Evolutionary conservation across 2,329 filamentous ascomycete species (phyloP).

Genomic region (Aspergillus versicolor): DNA sequence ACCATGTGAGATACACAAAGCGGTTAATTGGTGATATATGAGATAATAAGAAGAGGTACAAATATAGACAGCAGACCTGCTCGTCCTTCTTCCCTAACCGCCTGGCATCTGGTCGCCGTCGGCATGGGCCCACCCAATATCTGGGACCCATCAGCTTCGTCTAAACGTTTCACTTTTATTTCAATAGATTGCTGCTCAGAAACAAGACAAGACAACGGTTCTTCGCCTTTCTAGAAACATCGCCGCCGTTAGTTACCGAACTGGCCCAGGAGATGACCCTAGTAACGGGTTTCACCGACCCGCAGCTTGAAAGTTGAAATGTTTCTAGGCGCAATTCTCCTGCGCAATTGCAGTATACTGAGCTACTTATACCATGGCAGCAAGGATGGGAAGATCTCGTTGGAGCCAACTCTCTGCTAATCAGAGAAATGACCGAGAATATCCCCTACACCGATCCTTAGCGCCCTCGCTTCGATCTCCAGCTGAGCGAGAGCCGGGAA

Average conservation of each 20-base stretch:
- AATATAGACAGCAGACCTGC: too few relatives aligned
- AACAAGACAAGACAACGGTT: neutral
- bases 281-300: neutral
- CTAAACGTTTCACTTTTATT: conserved; percentile 1
- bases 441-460: neutral
- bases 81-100: too few relatives aligned
- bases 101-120: too few relatives aligned
- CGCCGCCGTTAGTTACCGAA: neutral
- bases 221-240: neutral
- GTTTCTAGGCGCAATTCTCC: neutral
- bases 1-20: too few relatives aligned
- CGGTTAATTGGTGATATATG: too few relatives aligned
- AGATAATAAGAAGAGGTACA: too few relatives aligned
- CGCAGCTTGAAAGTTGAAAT: neutral
- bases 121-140: neutral
- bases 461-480: neutral
- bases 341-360: too few relatives aligned
- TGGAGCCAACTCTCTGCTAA: too few relatives aligned
- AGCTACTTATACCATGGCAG: too few relatives aligned
- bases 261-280: neutral
- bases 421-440: too few relatives aligned
- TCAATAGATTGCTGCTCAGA: neutral
- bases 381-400: too few relatives aligned
- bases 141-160: neutral
- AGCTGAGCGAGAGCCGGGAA: too few relatives aligned